Percentiles rank a stretch among this genome's conserved stretches.
Evolutionary conservation across 129 eudicot genomes (phyloP).

Genomic region (Pulicaria dysenterica): DNA sequence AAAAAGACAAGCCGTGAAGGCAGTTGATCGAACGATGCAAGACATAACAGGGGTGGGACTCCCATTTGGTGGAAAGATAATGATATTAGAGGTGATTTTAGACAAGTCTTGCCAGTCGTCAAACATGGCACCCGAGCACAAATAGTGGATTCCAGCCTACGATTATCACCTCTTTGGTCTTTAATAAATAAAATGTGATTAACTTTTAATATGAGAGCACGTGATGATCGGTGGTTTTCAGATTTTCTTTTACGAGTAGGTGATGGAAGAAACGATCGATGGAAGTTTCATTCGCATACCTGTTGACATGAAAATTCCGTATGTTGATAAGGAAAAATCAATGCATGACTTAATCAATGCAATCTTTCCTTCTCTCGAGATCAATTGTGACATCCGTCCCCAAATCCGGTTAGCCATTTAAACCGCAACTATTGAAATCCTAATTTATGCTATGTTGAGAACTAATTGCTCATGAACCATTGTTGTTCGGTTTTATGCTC

Average conservation of each 20-base stretch:
- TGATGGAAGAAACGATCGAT: not conserved
- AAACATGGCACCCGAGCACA: not conserved
- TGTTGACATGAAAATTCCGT: not conserved
- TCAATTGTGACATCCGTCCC: too few relatives aligned
- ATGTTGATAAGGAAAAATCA: not conserved
- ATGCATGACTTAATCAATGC: not conserved
- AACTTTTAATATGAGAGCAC: not conserved
- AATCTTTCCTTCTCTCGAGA: not conserved
- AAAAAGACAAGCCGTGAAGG: not conserved
- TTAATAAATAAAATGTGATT: not conserved
- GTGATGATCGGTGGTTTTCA: not conserved
- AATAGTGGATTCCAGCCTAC: not conserved
- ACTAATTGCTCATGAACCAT: too few relatives aligned
- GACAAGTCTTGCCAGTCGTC: not conserved
- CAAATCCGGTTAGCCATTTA: too few relatives aligned
- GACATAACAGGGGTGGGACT: not conserved
- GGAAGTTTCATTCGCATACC: not conserved
- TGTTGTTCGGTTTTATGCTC: too few relatives aligned
- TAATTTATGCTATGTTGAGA: too few relatives aligned
- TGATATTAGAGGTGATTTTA: not conserved
- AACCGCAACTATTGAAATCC: too few relatives aligned
- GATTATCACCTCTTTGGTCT: not conserved
- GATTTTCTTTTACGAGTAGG: too few relatives aligned
- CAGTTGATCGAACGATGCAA: not conserved
- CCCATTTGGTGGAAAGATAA: not conserved